phyloP scores from a whole-genome alignment of 352 stramenopile genomes.

The Phytophthora hibernalis region DNA sequence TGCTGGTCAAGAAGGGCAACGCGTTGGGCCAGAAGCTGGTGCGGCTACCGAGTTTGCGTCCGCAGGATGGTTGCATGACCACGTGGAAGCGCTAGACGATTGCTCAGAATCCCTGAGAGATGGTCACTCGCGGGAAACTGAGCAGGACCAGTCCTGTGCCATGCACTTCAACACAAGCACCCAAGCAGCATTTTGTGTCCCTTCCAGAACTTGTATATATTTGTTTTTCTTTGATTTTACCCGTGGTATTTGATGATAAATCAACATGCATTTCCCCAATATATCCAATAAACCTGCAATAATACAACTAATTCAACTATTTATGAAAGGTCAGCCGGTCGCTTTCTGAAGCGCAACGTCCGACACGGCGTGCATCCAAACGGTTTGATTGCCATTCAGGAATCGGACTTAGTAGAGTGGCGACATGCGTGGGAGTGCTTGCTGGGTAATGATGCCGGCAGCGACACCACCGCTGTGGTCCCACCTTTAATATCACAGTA shows the following conservation, averaged over 20 bases:
- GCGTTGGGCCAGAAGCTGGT: slow-evolving; percentile 72
- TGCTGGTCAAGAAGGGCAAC: slow-evolving; percentile 84
- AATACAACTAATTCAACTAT: not conserved
- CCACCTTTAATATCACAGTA: slow-evolving; percentile 19
- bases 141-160: not conserved
- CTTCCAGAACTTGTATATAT: slow-evolving; percentile 1
- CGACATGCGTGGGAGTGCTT: slow-evolving; percentile 20
- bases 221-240: not conserved
- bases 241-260: not conserved
- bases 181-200: too few species aligned
- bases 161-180: slow-evolving; percentile 10
- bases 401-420: slow-evolving; percentile 10
- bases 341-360: slow-evolving; percentile 34
- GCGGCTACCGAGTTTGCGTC: slow-evolving; percentile 63
- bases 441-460: slow-evolving; percentile 16
- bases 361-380: slow-evolving; percentile 28
- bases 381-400: slow-evolving; percentile 19
- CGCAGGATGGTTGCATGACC: slow-evolving; percentile 82
- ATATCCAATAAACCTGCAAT: not conserved
- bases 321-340: not conserved
- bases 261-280: not conserved
- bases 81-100: slow-evolving; percentile 68
- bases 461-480: not conserved
- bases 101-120: slow-evolving; percentile 21
- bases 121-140: slow-evolving; percentile 14